Conservation (phyloP, 345 rosid species). For the Populus pruinosa region DNA sequence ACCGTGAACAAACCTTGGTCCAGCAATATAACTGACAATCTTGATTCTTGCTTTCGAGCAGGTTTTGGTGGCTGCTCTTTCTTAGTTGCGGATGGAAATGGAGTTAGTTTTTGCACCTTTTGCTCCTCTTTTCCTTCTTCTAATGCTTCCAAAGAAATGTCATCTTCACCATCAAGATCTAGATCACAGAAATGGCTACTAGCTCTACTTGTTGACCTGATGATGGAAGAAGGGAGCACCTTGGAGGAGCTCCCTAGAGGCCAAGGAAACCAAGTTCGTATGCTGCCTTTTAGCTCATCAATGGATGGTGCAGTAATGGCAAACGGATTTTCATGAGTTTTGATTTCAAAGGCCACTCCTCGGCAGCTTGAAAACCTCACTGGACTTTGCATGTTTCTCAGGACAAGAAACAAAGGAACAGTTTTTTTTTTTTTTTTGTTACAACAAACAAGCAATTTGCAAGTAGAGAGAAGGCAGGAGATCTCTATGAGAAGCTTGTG, state of each 20-base stretch:
- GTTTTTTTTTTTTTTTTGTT: fast-evolving
- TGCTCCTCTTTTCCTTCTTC: constrained; percentile 41
- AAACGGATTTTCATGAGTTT: constrained; percentile 53
- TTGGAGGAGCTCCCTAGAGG: constrained; percentile 32
- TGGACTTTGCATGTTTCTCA: constrained; percentile 32
- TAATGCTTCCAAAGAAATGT: constrained; percentile 10
- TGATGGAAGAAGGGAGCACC: constrained; percentile 40
- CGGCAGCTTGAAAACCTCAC: constrained; percentile 68
- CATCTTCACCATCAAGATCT: constrained; percentile 32
- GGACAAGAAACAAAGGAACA: neutral
- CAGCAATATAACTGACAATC: constrained; percentile 62
- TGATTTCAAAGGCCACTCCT: constrained; percentile 64
- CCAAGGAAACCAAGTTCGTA: constrained; percentile 40
- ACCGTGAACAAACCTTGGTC: constrained; percentile 81
- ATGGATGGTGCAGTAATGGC: constrained; percentile 18
- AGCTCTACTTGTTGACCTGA: constrained; percentile 42
- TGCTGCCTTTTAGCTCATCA: neutral
- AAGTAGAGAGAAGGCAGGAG: neutral
- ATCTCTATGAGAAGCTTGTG: neutral
- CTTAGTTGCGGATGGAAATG: constrained; percentile 26
- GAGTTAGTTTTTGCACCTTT: constrained; percentile 9
- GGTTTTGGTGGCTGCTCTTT: constrained; percentile 35
- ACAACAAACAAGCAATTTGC: neutral
- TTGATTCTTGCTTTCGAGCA: constrained; percentile 47
- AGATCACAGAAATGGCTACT: constrained; percentile 80